A percentile compares a stretch with the other conserved stretches of the same genome.
Conservation (phyloP, 148 eudicot genomes). For the Limonium bicolor region DNA sequence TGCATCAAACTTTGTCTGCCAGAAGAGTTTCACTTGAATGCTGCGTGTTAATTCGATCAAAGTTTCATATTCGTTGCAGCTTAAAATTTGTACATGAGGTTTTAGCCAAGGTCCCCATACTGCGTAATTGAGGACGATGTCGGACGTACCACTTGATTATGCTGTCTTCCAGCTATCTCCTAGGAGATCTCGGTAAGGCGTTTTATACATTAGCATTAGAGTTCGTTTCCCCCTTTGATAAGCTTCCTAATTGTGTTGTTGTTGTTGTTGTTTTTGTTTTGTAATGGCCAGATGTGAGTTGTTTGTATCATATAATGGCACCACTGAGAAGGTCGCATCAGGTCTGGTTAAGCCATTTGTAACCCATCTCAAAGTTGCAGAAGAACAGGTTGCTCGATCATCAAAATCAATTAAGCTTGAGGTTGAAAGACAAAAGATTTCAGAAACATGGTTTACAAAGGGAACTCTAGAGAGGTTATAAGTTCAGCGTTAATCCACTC, state of each 20-base stretch:
- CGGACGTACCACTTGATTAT: slow-evolving; percentile 66
- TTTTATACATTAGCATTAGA: not conserved
- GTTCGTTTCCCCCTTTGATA: not conserved
- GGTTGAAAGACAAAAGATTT: slow-evolving; percentile 33
- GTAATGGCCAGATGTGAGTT: slow-evolving; percentile 63
- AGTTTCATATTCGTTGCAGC: too few relatives aligned
- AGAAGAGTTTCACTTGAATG: too few relatives aligned
- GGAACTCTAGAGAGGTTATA: slow-evolving; percentile 87
- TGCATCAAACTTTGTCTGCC: too few relatives aligned
- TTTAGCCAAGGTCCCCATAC: too few relatives aligned
- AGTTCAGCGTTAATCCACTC: not conserved
- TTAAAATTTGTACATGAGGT: too few relatives aligned
- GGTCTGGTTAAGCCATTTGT: slow-evolving; percentile 78
- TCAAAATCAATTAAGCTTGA: slow-evolving; percentile 73
- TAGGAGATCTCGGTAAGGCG: slow-evolving; percentile 50
- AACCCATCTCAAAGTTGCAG: slow-evolving; percentile 65
- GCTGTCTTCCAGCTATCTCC: slow-evolving; percentile 85
- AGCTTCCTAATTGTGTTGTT: not conserved
- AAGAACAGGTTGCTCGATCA: slow-evolving; percentile 66
- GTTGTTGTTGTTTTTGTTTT: slow-evolving; percentile 6
- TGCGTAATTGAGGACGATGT: slow-evolving; percentile 35
- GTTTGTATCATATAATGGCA: slow-evolving; percentile 70
- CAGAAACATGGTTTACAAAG: slow-evolving; percentile 82
- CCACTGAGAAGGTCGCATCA: slow-evolving; percentile 75
- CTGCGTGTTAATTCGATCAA: too few relatives aligned